Conservation (phyloP, 2,329 filamentous ascomycete genomes). For the Aspergillus persii region DNA sequence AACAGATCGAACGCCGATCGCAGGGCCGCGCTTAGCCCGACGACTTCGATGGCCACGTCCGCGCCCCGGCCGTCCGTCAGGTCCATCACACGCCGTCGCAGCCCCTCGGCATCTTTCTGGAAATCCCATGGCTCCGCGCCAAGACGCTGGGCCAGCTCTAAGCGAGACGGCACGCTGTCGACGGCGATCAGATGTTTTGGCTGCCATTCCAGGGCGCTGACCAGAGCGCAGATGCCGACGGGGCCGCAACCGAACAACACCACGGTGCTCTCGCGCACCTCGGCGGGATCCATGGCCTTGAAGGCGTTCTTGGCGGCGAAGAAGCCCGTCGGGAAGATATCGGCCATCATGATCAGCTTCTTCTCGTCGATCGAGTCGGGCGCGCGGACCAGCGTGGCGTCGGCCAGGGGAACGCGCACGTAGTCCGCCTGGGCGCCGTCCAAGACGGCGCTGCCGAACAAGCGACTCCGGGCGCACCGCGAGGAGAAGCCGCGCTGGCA, state of each 20-base stretch:
- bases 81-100: slow-evolving; percentile 60
- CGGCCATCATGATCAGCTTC: slow-evolving; percentile 79
- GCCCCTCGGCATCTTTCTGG: slow-evolving; percentile 58
- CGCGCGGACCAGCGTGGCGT: slow-evolving; percentile 71
- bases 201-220: slow-evolving; percentile 68
- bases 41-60: slow-evolving; percentile 77
- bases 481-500: slow-evolving; percentile 72
- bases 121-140: slow-evolving; percentile 83
- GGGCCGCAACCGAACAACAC: slow-evolving; percentile 18
- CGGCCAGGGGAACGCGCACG: slow-evolving; percentile 74
- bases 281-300: not conserved
- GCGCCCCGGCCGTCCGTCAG: slow-evolving; percentile 76
- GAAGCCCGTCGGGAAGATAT: slow-evolving; percentile 62
- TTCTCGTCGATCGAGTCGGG: slow-evolving; percentile 67
- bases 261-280: slow-evolving; percentile 13
- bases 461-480: slow-evolving; percentile 64
- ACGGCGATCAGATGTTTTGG: slow-evolving; percentile 74
- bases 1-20: slow-evolving; percentile 69
- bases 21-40: slow-evolving; percentile 65
- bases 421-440: slow-evolving; percentile 81
- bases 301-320: slow-evolving; percentile 20
- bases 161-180: slow-evolving; percentile 69
- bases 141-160: slow-evolving; percentile 67
- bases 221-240: slow-evolving; percentile 19
- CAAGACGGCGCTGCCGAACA: slow-evolving; percentile 68